Conservation (phyloP, 345 rosid species). For the Turnera subulata region DNA sequence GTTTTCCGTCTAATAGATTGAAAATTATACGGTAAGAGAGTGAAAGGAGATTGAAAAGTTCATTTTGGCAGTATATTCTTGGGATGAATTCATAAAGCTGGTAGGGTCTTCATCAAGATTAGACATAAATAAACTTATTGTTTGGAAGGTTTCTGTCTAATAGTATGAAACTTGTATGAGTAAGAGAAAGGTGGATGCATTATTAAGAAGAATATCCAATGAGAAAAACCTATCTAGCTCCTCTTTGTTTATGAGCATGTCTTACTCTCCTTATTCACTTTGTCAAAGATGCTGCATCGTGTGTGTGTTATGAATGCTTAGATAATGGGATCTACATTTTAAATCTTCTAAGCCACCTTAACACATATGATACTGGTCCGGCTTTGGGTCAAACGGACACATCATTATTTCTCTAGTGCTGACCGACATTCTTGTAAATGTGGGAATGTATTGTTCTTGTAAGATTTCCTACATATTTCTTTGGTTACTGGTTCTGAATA, state of each 20-base stretch:
- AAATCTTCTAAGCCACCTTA: too few species aligned
- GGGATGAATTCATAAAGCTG: constrained; percentile 79
- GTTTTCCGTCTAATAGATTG: too few species aligned
- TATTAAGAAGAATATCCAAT: too few species aligned
- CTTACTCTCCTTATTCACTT: too few species aligned
- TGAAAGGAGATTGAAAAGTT: constrained; percentile 54
- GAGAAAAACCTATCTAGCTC: too few species aligned
- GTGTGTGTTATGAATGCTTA: too few species aligned
- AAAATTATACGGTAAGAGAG: constrained; percentile 59
- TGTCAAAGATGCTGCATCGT: too few species aligned
- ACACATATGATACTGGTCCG: background rate
- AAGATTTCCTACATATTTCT: background rate
- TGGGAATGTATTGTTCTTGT: background rate
- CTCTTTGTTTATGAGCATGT: too few species aligned
- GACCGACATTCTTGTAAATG: background rate
- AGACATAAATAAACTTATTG: too few species aligned
- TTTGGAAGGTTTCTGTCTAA: too few species aligned
- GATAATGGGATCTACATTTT: too few species aligned
- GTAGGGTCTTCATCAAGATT: too few species aligned
- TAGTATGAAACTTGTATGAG: constrained; percentile 54
- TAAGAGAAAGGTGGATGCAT: constrained; percentile 45
- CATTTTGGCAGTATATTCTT: constrained; percentile 60
- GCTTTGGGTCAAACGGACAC: background rate
- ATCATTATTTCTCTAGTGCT: background rate
- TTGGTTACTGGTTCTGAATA: background rate